A percentile compares a stretch with the other conserved stretches of the same genome.
phyloP scores from a whole-genome alignment of 73 alveolate species.

The Paramecium primaurelia region DNA sequence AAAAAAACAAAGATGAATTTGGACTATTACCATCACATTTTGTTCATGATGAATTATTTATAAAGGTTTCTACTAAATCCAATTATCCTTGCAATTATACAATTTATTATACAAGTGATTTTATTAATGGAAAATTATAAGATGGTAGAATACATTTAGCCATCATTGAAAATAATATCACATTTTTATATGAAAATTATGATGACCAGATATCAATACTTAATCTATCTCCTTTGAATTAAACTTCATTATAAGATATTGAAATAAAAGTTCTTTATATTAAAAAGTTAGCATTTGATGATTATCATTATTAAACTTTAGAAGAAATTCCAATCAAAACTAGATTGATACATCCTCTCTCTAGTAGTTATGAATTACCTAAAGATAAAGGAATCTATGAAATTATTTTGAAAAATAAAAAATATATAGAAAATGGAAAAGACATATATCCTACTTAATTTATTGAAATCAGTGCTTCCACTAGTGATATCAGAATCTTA shows the following conservation, averaged over 20 bases:
- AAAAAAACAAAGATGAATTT: neutral
- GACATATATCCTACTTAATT: neutral
- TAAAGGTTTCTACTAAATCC: neutral
- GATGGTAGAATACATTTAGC: conserved; percentile 48
- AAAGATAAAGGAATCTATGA: conserved; percentile 23
- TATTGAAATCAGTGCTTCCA: neutral
- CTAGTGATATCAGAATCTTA: neutral
- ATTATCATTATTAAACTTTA: neutral
- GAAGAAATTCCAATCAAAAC: neutral
- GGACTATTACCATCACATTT: neutral
- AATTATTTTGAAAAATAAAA: neutral
- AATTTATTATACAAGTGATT: neutral
- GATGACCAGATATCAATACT: neutral
- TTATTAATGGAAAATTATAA: neutral
- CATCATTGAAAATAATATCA: neutral
- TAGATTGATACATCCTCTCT: neutral
- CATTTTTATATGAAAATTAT: conserved; percentile 33
- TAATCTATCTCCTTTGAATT: neutral
- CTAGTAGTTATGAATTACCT: neutral
- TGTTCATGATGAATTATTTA: conserved; percentile 19
- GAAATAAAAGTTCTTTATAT: neutral
- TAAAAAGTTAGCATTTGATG: neutral
- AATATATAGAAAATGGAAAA: neutral
- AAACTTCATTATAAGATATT: neutral
- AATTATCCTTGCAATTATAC: neutral